Base-by-base conservation (phyloP, 768 basidiomycete species). In the Tephrocybe sp. region DNA sequence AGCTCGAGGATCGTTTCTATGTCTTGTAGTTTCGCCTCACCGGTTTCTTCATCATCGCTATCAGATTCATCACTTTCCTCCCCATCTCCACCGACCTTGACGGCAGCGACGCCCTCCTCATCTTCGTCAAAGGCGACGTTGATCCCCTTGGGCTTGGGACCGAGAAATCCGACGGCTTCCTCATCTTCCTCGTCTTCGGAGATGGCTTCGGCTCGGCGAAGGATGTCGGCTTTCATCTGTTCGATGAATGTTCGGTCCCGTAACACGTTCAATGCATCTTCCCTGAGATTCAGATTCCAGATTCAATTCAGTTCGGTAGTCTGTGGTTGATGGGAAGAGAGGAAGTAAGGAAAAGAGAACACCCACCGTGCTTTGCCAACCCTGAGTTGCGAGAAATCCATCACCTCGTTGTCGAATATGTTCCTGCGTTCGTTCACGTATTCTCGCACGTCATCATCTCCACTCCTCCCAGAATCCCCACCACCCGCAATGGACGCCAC, bases 181-280 rank as follows among this genome's bases (percentile, higher is more conserved):
- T 78, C 79, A 18, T 79, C 84, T n/a, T 83, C 83, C 10, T 84
- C 86, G n/a, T 85, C 84, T 23, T 79, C 81, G 0, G 77, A 76
- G 32, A 85, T 77, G 15, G 74, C 81, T 60, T 93, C 87, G 0
- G 82, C 86, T 3, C 88, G 78, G 23, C 90, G 80, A 12, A 94
- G 73, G 58, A 94, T 94, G 48, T 89, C 86, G 1, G 82, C 81
- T 61, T 95, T 93, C 81, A 94, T 87, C 57, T 85, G 71, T 36
- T 85, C 84, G n/a, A 81, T 74, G 61, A 80, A 79, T 1, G 73
- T 66, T 4, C 75, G 76, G 59, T 93, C 88, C 12, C 75, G 74
- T 7, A 84, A 63, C 12, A 81, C 60, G 15, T 63, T 61, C n/a
- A 61, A 57, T 12, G 70, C 72, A 24, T 82, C 76, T 28, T 77